Evolutionary conservation across 371 early-diverging fungal genomes (phyloP).

Genomic region (Zopfochytrium polystomum): DNA sequence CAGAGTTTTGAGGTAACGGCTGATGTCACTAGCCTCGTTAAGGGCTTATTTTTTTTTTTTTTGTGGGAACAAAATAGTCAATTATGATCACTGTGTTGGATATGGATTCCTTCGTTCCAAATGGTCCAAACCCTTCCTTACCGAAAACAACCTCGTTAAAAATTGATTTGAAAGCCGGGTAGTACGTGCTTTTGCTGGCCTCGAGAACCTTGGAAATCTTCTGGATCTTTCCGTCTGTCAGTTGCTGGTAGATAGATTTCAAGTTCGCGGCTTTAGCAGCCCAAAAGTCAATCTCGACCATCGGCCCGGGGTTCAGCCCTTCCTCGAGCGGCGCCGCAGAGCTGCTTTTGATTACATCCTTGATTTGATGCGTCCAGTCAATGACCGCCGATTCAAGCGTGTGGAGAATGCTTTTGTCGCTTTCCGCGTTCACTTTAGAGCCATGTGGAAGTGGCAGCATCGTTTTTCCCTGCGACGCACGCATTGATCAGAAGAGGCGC

Average conservation of each 20-base stretch:
- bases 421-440: constrained; percentile 37
- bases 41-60: constrained; percentile 38
- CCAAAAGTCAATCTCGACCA: constrained; percentile 64
- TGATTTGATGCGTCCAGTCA: constrained; percentile 63
- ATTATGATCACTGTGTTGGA: constrained; percentile 5
- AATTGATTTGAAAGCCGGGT: constrained; percentile 55
- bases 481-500: background rate
- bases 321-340: constrained; percentile 55
- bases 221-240: constrained; percentile 55
- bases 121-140: constrained; percentile 14
- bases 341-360: constrained; percentile 51
- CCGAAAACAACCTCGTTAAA: constrained; percentile 54
- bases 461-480: constrained; percentile 51
- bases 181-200: constrained; percentile 54
- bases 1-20: constrained; percentile 45
- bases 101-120: background rate
- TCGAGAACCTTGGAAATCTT: constrained; percentile 50
- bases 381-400: constrained; percentile 59
- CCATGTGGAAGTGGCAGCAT: constrained; percentile 60
- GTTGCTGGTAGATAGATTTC: constrained; percentile 53
- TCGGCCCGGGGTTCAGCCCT: constrained; percentile 57
- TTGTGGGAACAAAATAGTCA: constrained; percentile 1
- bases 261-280: constrained; percentile 59
- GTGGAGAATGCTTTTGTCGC: constrained; percentile 51
- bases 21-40: constrained; percentile 59